Base-by-base conservation (phyloP, 139 green algal species). In the Micractinium conductrix region DNA sequence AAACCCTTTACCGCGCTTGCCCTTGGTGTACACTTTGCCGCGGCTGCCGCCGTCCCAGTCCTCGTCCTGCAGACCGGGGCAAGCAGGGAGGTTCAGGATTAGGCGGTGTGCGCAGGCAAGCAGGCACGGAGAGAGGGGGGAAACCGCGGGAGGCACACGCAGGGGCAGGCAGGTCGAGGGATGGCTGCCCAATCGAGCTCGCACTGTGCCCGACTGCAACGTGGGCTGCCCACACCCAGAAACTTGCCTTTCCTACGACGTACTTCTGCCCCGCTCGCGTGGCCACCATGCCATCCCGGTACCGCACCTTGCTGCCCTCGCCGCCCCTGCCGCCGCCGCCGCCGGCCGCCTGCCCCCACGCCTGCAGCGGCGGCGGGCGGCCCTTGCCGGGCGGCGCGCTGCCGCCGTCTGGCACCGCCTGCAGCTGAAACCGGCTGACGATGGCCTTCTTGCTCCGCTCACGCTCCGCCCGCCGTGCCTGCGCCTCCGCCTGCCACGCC, bases 241-340 rank as follows among this genome's bases (percentile, higher is more conserved):
- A 43, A 45, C 84, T 28, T n/a, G 62, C 16, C 48, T 44, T n/a
- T 53, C 90, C 90, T 12, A 94, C 35, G 4, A 97, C 86, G 72
- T 91, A 94, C 84, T 96, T 97, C 55, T 96, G 91, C 2, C 94
- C 94, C 17, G 87, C 89, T 2, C 65, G 84, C 22, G 79, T 88
- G 8, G 94, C 93, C 5, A 93, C 69, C 24, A 67, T 44, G 8
- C 91, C 91, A 37, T 96, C 92, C 30, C 90, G 83, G 63, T 92
- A 96, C 12, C 93, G 85, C 5, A 92, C 82, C 83, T 90, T 80
- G 33, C 48, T 63, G 21, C 65, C 24, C n/a, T 28, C 45, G 33
- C 21, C 9, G 43, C 69, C 40, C 16, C 45, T 37, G 40, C 37
- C 53, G 4, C 50, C 26, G 21, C 69, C 80, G 55, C 43, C 37